Percentiles rank a stretch among this genome's conserved stretches.
phyloP scores from a whole-genome alignment of 352 stramenopile species.

The Pythium monospermum region DNA sequence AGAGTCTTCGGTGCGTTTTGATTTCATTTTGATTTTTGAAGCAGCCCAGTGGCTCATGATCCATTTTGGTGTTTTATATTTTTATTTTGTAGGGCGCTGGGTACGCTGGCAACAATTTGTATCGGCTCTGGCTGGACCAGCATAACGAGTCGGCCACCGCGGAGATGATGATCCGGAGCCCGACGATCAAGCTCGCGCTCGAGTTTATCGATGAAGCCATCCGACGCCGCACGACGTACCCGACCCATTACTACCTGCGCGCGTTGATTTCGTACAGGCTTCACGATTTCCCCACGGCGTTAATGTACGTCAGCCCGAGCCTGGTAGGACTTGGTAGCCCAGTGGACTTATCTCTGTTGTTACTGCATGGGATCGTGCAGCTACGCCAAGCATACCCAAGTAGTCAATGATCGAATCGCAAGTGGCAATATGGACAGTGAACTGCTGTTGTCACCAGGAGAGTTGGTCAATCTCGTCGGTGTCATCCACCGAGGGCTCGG shows the following conservation, averaged over 20 bases:
- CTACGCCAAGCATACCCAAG: no score
- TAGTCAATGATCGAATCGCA: background rate
- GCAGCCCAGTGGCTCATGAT: no score
- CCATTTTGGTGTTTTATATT: background rate
- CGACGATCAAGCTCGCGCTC: slow-evolving; percentile 2
- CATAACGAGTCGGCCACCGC: background rate
- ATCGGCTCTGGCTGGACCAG: slow-evolving; percentile 8
- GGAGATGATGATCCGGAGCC: slow-evolving; percentile 7
- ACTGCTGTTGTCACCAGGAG: background rate
- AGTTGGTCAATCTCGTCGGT: background rate
- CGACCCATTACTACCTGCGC: slow-evolving; percentile 14
- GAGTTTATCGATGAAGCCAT: slow-evolving; percentile 15
- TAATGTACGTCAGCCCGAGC: no score
- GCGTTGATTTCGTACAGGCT: slow-evolving; percentile 8
- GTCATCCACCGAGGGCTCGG: background rate
- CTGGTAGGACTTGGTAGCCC: no score
- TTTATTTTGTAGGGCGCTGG: slow-evolving; percentile 9
- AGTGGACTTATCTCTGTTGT: no score
- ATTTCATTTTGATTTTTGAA: no score
- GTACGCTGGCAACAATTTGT: slow-evolving; percentile 13
- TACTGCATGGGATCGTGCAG: no score
- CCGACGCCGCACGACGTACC: slow-evolving; percentile 3
- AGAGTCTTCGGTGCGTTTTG: slow-evolving; percentile 17
- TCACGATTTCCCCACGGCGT: background rate
- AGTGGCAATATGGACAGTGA: background rate